Percentiles rank a stretch among this genome's conserved stretches.
These are phyloP conservation scores for Solanum stenotomum DNA, from an alignment of 257 asterid species.

Conservation along the genomic window DNA sequence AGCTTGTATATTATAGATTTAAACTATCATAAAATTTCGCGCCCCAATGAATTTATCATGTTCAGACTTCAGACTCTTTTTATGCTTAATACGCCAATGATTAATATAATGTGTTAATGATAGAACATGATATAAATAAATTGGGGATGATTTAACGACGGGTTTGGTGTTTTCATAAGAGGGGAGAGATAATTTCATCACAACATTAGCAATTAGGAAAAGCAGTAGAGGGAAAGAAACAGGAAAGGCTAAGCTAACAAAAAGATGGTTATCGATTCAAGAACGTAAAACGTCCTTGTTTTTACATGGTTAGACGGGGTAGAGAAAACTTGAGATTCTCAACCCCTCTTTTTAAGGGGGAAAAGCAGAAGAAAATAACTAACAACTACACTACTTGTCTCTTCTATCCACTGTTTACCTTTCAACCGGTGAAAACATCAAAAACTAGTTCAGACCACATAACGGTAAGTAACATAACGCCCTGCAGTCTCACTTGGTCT, in stretches of 20 bases:
- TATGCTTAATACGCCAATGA: not conserved
- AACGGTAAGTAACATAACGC: constrained; percentile 72
- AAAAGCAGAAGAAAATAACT: not conserved
- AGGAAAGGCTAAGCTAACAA: not conserved
- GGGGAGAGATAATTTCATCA: not conserved
- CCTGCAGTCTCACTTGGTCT: constrained; percentile 98
- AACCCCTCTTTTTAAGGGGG: not conserved
- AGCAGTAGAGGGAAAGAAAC: not conserved
- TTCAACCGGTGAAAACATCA: not conserved
- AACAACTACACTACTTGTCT: not conserved
- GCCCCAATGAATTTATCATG: not conserved
- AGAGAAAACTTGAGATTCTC: not conserved
- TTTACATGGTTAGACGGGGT: not conserved
- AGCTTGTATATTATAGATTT: not conserved
- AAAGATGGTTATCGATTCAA: not conserved
- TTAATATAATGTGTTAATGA: not conserved
- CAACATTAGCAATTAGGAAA: not conserved
- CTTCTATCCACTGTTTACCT: not conserved
- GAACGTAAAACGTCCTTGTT: not conserved
- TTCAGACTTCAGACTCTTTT: not conserved
- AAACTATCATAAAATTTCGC: not conserved
- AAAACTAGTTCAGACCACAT: constrained; percentile 35
- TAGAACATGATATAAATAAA: not conserved
- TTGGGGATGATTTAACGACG: not conserved
- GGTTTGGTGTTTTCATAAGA: not conserved